Conservation (phyloP, 2,329 filamentous ascomycete genomes). For the Beauveria bassiana region DNA sequence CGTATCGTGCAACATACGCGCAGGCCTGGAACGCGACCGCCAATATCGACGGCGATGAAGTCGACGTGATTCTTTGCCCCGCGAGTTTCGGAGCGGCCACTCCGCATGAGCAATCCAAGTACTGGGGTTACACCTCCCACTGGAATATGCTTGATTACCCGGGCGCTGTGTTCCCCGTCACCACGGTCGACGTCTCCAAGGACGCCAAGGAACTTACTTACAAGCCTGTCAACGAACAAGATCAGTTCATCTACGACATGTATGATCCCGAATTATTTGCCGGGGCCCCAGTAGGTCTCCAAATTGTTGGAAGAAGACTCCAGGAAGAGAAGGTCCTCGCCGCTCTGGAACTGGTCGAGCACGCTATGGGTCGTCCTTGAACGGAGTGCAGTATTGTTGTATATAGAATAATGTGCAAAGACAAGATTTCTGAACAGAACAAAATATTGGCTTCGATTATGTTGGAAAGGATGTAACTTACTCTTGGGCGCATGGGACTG, state of each 20-base stretch:
- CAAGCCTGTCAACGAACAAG: constrained; percentile 21
- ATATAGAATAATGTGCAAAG: not conserved
- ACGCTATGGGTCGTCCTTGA: constrained; percentile 15
- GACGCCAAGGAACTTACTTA: constrained; percentile 20
- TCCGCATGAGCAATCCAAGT: constrained; percentile 36
- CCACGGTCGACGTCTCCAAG: constrained; percentile 20
- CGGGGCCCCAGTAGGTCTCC: constrained; percentile 20
- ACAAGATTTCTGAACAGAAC: too few species aligned
- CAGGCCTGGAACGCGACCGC: constrained; percentile 30
- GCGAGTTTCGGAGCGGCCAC: constrained; percentile 43
- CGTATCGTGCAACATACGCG: constrained; percentile 30
- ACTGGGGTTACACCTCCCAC: constrained; percentile 58
- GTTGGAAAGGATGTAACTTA: too few species aligned
- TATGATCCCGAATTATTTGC: constrained; percentile 21
- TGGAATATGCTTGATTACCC: constrained; percentile 67
- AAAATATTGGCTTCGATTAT: too few species aligned
- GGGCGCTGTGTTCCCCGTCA: constrained; percentile 51
- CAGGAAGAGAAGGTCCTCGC: constrained; percentile 25
- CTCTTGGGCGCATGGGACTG: too few species aligned
- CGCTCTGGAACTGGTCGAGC: constrained; percentile 19
- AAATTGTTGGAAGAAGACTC: constrained; percentile 22
- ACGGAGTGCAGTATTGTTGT: too few species aligned
- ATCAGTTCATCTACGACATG: constrained; percentile 22
- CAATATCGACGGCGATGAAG: constrained; percentile 19
- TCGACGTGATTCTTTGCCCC: constrained; percentile 58